Evolutionary conservation across 164 flowering plant species (phyloP).

Genomic region (Liquidambar formosana): DNA sequence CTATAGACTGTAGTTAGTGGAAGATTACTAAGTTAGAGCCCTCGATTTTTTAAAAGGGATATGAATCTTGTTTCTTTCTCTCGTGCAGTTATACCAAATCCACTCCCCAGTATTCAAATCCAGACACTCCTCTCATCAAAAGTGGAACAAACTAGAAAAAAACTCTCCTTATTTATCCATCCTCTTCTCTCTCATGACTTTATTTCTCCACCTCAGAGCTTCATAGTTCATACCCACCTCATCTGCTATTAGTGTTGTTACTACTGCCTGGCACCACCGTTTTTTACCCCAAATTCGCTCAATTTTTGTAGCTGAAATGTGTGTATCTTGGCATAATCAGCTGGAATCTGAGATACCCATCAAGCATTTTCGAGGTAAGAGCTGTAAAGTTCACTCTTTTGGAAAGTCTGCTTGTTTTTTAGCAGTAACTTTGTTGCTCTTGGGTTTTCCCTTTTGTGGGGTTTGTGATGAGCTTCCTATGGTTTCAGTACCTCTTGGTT

Average conservation of each 20-base stretch:
- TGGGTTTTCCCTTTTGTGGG: constrained; percentile 30
- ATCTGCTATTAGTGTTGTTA: background rate
- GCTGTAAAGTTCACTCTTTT: constrained; percentile 10
- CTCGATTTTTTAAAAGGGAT: background rate
- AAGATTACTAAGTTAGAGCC: background rate
- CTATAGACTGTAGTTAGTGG: background rate
- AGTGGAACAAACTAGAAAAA: constrained; percentile 2
- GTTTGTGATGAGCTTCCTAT: constrained; percentile 27
- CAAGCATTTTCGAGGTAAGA: constrained; percentile 32
- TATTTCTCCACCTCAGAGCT: constrained; percentile 9
- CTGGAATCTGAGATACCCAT: constrained; percentile 18
- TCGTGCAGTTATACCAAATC: background rate
- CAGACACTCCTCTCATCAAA: constrained; percentile 1
- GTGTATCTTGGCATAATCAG: constrained; percentile 16
- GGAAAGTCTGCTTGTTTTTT: constrained; percentile 14
- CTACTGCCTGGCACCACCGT: constrained; percentile 2
- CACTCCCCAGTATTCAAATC: background rate
- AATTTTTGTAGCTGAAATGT: constrained; percentile 24
- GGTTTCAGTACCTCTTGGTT: constrained; percentile 45
- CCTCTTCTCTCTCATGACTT: constrained; percentile 7
- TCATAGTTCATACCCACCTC: constrained; percentile 4
- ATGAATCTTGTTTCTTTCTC: background rate
- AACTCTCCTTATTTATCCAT: background rate
- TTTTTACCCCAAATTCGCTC: background rate
- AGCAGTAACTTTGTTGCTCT: constrained; percentile 16